phyloP scores from a whole-genome alignment of 2,329 filamentous ascomycete genomes.

The Calonectria hongkongensis region DNA sequence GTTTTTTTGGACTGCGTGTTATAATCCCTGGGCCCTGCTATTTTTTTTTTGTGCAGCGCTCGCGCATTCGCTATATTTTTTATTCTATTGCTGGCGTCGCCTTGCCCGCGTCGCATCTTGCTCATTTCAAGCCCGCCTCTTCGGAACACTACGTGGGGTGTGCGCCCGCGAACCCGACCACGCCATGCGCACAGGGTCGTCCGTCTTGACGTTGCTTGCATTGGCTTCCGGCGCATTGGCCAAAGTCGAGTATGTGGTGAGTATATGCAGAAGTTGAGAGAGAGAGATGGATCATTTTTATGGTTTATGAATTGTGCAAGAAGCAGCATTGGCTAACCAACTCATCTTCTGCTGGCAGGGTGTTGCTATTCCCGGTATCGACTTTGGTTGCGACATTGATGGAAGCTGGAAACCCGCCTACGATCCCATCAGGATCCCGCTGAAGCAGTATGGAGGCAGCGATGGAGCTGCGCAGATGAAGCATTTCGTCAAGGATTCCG shows the following conservation, averaged over 20 bases:
- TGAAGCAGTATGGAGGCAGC: constrained; percentile 57
- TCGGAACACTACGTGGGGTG: not conserved
- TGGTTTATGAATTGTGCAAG: no score
- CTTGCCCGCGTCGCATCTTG: not conserved
- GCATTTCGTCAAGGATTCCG: constrained; percentile 71
- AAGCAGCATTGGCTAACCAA: no score
- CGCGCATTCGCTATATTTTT: not conserved
- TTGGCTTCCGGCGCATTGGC: constrained; percentile 37
- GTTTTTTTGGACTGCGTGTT: constrained; percentile 9
- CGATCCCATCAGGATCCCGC: constrained; percentile 59
- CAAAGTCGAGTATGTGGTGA: constrained; percentile 41
- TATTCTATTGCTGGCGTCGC: not conserved
- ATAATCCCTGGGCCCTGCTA: not conserved
- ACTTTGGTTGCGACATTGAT: constrained; percentile 69
- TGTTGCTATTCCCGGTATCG: constrained; percentile 68
- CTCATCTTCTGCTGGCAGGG: constrained; percentile 51
- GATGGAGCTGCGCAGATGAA: constrained; percentile 72
- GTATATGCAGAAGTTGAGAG: not conserved
- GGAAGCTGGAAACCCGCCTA: constrained; percentile 61
- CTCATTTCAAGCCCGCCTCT: not conserved
- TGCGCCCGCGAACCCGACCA: not conserved
- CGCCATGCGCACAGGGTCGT: constrained; percentile 34
- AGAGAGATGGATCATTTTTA: no score
- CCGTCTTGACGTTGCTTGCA: constrained; percentile 31
- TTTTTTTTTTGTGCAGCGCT: not conserved